Percentiles rank a stretch among this genome's conserved stretches.
These are phyloP conservation scores for Pseudomassariella vexata DNA, from an alignment of 2,329 filamentous ascomycete genomes.

Conservation along the genomic window DNA sequence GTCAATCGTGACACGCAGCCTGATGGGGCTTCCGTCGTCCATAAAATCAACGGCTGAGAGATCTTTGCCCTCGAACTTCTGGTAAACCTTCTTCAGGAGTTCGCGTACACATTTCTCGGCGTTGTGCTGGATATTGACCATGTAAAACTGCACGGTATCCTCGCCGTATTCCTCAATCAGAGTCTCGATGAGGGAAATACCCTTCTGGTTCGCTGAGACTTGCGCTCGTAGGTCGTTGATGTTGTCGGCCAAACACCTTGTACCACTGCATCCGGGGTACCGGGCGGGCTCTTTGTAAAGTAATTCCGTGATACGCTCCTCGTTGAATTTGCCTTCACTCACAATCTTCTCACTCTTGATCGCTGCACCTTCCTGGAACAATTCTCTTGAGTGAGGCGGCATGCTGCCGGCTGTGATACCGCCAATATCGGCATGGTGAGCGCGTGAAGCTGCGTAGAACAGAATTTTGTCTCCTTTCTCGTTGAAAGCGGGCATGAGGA, in stretches of 20 bases:
- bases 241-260: slow-evolving; percentile 68
- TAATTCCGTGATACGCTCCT: slow-evolving; percentile 63
- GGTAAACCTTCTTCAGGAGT: slow-evolving; percentile 61
- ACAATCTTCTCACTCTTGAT: slow-evolving; percentile 62
- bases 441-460: slow-evolving; percentile 76
- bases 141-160: slow-evolving; percentile 70
- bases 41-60: slow-evolving; percentile 68
- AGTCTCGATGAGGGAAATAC: slow-evolving; percentile 65
- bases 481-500: slow-evolving; percentile 73
- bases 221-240: slow-evolving; percentile 76
- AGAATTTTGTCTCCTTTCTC: slow-evolving; percentile 61
- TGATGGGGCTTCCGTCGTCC: slow-evolving; percentile 72
- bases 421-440: slow-evolving; percentile 78
- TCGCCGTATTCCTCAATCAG: slow-evolving; percentile 71
- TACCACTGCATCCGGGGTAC: slow-evolving; percentile 67
- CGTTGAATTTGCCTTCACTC: slow-evolving; percentile 68
- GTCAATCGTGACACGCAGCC: slow-evolving; percentile 65
- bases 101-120: slow-evolving; percentile 65
- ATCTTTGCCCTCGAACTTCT: slow-evolving; percentile 61
- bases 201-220: slow-evolving; percentile 72
- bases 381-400: slow-evolving; percentile 60
- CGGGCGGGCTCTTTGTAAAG: slow-evolving; percentile 65
- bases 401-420: slow-evolving; percentile 71
- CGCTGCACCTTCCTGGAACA: slow-evolving; percentile 52
- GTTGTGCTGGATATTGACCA: slow-evolving; percentile 70